Evolutionary conservation across 2,329 filamentous ascomycete genomes (phyloP).

Genomic region (Cercospora berteroae): DNA sequence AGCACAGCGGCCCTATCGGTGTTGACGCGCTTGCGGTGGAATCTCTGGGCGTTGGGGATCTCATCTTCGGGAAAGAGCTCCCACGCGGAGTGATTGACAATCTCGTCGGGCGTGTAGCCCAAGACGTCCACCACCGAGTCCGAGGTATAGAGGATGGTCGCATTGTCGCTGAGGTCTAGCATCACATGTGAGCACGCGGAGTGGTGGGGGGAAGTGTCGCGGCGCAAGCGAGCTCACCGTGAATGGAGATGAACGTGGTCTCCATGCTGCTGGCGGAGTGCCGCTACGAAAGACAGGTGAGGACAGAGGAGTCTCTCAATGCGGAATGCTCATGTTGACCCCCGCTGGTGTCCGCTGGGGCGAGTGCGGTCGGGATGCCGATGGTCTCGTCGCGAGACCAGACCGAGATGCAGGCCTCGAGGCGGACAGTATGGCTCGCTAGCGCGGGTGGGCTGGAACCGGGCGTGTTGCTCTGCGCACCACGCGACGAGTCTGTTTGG

Average conservation of each 20-base stretch:
- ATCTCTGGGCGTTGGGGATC: constrained; percentile 67
- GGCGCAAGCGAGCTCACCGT: constrained; percentile 59
- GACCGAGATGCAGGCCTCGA: background rate
- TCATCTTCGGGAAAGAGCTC: constrained; percentile 85
- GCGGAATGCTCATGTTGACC: background rate
- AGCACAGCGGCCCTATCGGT: constrained; percentile 83
- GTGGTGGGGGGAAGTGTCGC: background rate
- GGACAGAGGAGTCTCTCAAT: background rate
- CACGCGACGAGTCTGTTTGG: background rate
- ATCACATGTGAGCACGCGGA: background rate
- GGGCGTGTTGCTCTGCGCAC: background rate
- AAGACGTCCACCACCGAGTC: constrained; percentile 81
- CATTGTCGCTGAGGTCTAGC: constrained; percentile 69
- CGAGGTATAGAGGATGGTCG: constrained; percentile 77
- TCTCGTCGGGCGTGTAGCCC: constrained; percentile 72
- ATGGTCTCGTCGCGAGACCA: background rate
- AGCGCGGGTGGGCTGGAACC: background rate
- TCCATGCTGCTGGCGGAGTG: constrained; percentile 30
- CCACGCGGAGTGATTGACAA: constrained; percentile 74
- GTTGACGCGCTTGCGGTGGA: constrained; percentile 70
- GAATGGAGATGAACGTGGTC: constrained; percentile 81
- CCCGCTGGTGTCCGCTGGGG: background rate
- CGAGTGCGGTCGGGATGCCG: background rate
- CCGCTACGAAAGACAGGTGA: background rate
- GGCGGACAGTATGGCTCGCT: background rate